Percentiles rank a stretch among this genome's conserved stretches.
Conservation (phyloP, 2,329 filamentous ascomycete species). For the Macrophomina pseudophaseolina region DNA sequence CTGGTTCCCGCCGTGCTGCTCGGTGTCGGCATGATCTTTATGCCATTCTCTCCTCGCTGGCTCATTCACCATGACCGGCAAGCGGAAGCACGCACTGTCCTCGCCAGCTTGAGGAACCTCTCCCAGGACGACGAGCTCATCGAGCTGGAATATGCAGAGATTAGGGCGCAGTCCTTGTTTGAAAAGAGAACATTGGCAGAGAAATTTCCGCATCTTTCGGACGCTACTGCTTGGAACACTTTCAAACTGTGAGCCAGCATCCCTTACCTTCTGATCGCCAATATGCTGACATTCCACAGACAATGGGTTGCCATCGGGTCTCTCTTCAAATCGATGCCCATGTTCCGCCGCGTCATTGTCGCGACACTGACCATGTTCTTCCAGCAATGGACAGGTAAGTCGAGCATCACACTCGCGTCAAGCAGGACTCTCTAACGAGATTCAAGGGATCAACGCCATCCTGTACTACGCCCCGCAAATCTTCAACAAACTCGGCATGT, state of each 20-base stretch:
- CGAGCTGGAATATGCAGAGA: conserved; percentile 79
- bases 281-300: conserved; percentile 47
- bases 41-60: conserved; percentile 81
- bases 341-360: conserved; percentile 70
- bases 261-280: neutral
- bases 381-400: conserved; percentile 54
- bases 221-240: conserved; percentile 66
- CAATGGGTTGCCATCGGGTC: conserved; percentile 71
- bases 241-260: conserved; percentile 37
- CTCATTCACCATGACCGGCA: conserved; percentile 73
- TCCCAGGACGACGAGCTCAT: conserved; percentile 69
- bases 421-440: neutral
- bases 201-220: conserved; percentile 68
- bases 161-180: conserved; percentile 78
- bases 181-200: conserved; percentile 73
- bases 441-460: conserved; percentile 48
- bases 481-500: conserved; percentile 54
- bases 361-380: conserved; percentile 59
- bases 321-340: conserved; percentile 68
- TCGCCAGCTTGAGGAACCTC: conserved; percentile 69
- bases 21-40: conserved; percentile 73
- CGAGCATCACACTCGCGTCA: conserved; percentile 43
- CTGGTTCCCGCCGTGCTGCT: conserved; percentile 70
- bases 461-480: conserved; percentile 57
- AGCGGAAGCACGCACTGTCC: conserved; percentile 66